phyloP scores from a whole-genome alignment of 148 eudicot genomes.

The Vaccinium darrowii region DNA sequence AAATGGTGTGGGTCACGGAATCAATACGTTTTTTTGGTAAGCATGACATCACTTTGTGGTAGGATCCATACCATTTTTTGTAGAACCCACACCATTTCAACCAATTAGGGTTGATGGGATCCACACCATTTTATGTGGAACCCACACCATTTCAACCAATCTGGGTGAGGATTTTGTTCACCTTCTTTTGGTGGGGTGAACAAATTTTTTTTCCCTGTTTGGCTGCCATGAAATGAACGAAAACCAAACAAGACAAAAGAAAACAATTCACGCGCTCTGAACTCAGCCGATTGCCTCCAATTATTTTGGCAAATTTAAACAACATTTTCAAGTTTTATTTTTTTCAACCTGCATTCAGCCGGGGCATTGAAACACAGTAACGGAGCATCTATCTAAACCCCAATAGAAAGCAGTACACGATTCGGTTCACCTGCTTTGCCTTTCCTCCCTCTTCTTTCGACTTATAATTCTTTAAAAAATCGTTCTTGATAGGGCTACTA shows the following conservation, averaged over 20 bases:
- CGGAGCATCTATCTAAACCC: not conserved
- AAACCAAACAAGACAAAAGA: not conserved
- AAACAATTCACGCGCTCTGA: not conserved
- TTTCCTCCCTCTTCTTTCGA: constrained; percentile 64
- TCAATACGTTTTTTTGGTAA: too few relatives aligned
- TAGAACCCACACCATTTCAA: too few relatives aligned
- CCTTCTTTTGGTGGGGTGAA: too few relatives aligned
- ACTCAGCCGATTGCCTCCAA: not conserved
- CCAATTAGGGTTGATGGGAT: too few relatives aligned
- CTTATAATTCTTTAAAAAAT: constrained; percentile 33
- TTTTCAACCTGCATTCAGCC: not conserved
- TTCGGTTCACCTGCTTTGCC: constrained; percentile 48
- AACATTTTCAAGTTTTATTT: not conserved
- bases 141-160: too few relatives aligned
- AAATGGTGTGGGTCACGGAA: too few relatives aligned
- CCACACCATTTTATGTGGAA: too few relatives aligned
- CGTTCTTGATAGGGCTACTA: constrained; percentile 52
- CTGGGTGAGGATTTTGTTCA: too few relatives aligned
- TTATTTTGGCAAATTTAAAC: not conserved
- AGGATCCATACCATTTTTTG: too few relatives aligned
- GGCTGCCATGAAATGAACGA: not conserved
- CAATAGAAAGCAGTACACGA: not conserved
- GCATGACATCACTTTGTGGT: too few relatives aligned
- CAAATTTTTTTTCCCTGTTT: not conserved
- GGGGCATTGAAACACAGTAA: not conserved